Conservation (phyloP, 2,329 filamentous ascomycete genomes). For the Alternaria triticina region DNA sequence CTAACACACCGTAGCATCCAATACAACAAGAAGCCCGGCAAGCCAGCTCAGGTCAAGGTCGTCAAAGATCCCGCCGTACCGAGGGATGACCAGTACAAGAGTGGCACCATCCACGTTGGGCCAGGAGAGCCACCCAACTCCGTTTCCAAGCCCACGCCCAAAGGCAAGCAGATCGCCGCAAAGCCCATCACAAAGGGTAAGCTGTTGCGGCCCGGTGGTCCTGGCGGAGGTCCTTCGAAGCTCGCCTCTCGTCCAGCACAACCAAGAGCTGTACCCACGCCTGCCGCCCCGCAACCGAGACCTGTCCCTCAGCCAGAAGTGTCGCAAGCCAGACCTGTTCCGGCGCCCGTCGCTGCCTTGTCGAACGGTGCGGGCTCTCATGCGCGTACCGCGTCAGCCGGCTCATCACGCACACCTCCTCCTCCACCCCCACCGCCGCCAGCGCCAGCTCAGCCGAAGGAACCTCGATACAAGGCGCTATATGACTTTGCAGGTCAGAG, state of each 20-base stretch:
- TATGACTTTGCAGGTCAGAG: slow-evolving; percentile 90
- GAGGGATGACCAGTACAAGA: slow-evolving; percentile 88
- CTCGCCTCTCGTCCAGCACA: slow-evolving; percentile 60
- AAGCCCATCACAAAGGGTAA: slow-evolving; percentile 94
- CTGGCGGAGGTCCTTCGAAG: slow-evolving; percentile 79
- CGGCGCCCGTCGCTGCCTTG: slow-evolving; percentile 62
- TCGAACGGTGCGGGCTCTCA: slow-evolving; percentile 53
- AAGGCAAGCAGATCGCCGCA: slow-evolving; percentile 82
- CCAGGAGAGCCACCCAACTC: slow-evolving; percentile 84
- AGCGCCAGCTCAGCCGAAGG: slow-evolving; percentile 64
- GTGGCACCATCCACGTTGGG: slow-evolving; percentile 84
- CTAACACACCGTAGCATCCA: slow-evolving; percentile 66
- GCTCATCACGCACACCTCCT: slow-evolving; percentile 52
- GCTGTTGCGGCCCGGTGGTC: slow-evolving; percentile 88
- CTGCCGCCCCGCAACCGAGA: slow-evolving; percentile 49
- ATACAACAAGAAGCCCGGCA: slow-evolving; percentile 97
- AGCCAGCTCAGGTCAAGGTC: slow-evolving; percentile 86
- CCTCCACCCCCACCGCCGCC: slow-evolving; percentile 66
- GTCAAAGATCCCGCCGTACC: slow-evolving; percentile 81
- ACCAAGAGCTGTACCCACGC: slow-evolving; percentile 42
- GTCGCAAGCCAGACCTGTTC: slow-evolving; percentile 55
- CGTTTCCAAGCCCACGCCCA: slow-evolving; percentile 81
- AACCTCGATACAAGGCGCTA: slow-evolving; percentile 84
- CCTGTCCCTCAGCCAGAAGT: slow-evolving; percentile 56
- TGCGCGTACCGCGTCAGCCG: slow-evolving; percentile 48